Evolutionary conservation across 768 basidiomycete genomes (phyloP), one percentile per base, ranked within the genome.

Genomic region (Pulveroboletus sp.): DNA sequence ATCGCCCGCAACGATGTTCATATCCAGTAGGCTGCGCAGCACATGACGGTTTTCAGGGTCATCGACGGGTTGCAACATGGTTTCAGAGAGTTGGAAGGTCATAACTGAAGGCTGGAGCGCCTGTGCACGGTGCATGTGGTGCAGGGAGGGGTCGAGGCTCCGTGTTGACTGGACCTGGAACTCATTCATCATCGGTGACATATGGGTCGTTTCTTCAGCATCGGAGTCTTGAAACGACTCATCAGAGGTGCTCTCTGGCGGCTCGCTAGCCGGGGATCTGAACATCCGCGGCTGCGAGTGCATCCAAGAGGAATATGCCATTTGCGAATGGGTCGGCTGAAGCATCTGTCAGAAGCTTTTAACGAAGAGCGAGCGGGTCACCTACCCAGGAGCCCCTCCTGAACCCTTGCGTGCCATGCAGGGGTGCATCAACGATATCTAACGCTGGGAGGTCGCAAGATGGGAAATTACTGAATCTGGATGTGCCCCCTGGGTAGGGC

Each of bases 171-270:
- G 63, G 20, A 68, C 34, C 44, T 68, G 66, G 17, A 69, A 69
- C 43, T 59, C 57, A 37, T 58, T 62, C 56, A 64, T 55, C 66
- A 69, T 62, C 43, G 64, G 68, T 2, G 52, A 68, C 61, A 69
- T 69, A 23, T 43, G 41, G 39, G 35, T 56, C 36, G 12, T 43
- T 23, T 65, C 68, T 22, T 64, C 63, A 31, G 29, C 45, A 32
- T 64, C 68, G 6, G 68, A 65, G 36, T 60, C 68, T 44, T 58
- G 66, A 42, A 49, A 53, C 13, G 60, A 68, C 35, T 63, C 57
- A 29, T 63, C 65, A 9, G 63, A 63, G 41, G 50, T 67, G 51
- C 63, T 64, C 39, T 68, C 66, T 1, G 66, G 50, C 9, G 62
- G 62, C 26, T 63, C 53, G 37, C 68, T 68, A 16, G 53, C 62